Evolutionary conservation across 1,139 yeast species (phyloP), one percentile per base, ranked within the genome.

Genomic region (Komagataea norvegica): DNA sequence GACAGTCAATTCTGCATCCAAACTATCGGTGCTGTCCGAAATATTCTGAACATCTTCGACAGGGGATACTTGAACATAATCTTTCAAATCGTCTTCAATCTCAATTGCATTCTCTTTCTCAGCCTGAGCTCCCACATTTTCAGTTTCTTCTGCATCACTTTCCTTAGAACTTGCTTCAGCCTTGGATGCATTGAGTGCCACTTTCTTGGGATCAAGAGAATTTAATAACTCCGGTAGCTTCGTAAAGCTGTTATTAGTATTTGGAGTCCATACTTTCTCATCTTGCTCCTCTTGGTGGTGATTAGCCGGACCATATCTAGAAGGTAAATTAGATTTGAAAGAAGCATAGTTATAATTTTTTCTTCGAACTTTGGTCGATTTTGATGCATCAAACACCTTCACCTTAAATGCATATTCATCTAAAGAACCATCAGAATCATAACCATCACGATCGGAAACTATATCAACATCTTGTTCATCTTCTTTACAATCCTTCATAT

Each of bases 351-450:
- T 25, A 31, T 25, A 23, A 14, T 25, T 28, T 31, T 47, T 44
- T 19, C 43, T 36, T 31, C 45, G 44, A 1, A 37, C 24, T 25
- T 38, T 46, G 17, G 38, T 18, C 21, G 47, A 50, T 23, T 38
- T 46, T 14, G 52, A 44, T 3, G 60, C 45, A 34, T 62, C 65
- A 38, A 65, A 54, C 2, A 65, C 38, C 46, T 71, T 75, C 10
- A 79, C 62, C 6, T 65, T 62, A 49, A 79, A 81, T 0, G 72
- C 77, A 51, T 64, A 65, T 36, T 71, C 67, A 0, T 80, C 79
- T 23, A 70, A 50, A 0, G 80, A 74, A 1, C 73, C 59, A 44
- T 68, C 74, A 1, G 77, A 70, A 15, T 52, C 59, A 20, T 48
- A 52, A 22, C 18, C 17, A 6, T 28, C n/a, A 13, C n/a, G n/a